phyloP scores from a whole-genome alignment of 306 rosid species.

The Ammopiptanthus mongolicus region DNA sequence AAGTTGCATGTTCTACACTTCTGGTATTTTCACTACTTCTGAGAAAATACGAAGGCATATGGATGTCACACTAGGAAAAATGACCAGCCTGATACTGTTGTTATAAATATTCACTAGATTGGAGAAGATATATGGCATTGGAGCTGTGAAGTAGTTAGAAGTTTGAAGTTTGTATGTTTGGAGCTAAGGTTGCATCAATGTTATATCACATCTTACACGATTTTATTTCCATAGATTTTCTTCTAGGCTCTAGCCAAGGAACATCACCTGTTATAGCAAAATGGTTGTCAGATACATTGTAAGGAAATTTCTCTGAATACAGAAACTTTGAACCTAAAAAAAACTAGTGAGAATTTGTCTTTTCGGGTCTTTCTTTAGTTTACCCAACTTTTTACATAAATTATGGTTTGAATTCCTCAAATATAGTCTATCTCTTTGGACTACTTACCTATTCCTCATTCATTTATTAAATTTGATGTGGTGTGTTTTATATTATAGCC shows the following conservation, averaged over 20 bases:
- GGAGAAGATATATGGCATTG: background rate
- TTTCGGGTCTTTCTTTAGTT: no score
- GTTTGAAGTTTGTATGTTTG: background rate
- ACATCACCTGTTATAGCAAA: background rate
- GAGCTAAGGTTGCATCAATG: background rate
- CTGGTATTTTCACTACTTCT: background rate
- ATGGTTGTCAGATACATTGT: background rate
- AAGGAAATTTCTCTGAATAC: background rate
- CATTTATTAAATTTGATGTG: no score
- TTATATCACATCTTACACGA: background rate
- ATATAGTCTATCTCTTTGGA: no score
- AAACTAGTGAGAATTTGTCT: no score
- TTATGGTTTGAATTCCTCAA: no score
- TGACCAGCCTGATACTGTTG: background rate
- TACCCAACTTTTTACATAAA: no score
- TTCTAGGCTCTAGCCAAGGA: background rate
- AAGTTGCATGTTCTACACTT: no score
- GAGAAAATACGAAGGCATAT: background rate
- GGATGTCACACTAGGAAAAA: background rate
- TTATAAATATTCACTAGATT: background rate
- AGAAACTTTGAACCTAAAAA: constrained; percentile 9
- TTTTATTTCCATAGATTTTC: background rate
- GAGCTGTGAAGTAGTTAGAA: background rate
- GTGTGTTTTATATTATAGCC: constrained; percentile 28
- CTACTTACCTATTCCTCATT: no score